Evolutionary conservation across 192 early-diverging fungal species (phyloP).

Genomic region (Diversispora epigaea): DNA sequence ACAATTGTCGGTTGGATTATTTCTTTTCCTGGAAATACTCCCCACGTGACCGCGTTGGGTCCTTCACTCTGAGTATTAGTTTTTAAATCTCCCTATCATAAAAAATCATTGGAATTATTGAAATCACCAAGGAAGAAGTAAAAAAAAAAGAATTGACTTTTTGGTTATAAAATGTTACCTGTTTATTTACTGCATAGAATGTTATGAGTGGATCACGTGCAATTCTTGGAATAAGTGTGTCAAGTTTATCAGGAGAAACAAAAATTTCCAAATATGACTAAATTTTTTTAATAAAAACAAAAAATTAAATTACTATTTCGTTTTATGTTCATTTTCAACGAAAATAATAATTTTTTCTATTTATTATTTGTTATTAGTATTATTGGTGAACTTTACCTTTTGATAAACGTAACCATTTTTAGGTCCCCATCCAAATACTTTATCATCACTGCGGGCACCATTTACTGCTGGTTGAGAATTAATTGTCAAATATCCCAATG

Average conservation of each 20-base stretch:
- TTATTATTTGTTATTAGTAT: too few relatives aligned
- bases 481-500: constrained; percentile 84
- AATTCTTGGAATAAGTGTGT: constrained; percentile 70
- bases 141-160: background rate
- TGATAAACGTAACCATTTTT: constrained; percentile 95
- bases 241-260: constrained; percentile 66
- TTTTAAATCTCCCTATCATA: constrained; percentile 78
- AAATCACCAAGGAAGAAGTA: background rate
- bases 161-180: constrained; percentile 36
- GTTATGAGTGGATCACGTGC: constrained; percentile 70
- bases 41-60: constrained; percentile 98
- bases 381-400: constrained; percentile 50
- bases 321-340: too few relatives aligned
- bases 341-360: too few relatives aligned
- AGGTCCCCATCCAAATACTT: constrained; percentile 92
- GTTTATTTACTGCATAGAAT: constrained; percentile 86
- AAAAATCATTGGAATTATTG: constrained; percentile 6
- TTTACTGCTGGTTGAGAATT: constrained; percentile 97
- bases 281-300: background rate
- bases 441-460: constrained; percentile 72
- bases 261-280: constrained; percentile 95
- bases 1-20: constrained; percentile 96
- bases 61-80: constrained; percentile 86
- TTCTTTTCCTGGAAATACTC: constrained; percentile 95
- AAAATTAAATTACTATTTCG: background rate